Evolutionary conservation across 352 stramenopile genomes (phyloP).

Genomic region (Phytophthora crassamura): DNA sequence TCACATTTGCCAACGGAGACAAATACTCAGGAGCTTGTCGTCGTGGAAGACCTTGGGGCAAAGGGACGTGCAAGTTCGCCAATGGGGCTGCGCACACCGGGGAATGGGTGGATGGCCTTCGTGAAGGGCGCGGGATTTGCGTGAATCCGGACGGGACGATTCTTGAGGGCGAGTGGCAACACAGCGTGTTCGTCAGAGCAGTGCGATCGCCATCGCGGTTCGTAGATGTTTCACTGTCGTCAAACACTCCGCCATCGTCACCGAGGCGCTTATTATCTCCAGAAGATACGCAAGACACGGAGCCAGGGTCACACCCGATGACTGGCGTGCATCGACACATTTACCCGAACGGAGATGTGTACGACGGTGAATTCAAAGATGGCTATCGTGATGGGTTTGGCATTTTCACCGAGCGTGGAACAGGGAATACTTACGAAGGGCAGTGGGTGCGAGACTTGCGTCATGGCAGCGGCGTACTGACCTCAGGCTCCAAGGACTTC

Average conservation of each 20-base stretch:
- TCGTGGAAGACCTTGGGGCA: slow-evolving; percentile 66
- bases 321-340: slow-evolving; percentile 46
- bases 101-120: slow-evolving; percentile 75
- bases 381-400: slow-evolving; percentile 59
- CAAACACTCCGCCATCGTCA: slow-evolving; percentile 12
- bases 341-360: slow-evolving; percentile 76
- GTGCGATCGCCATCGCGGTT: slow-evolving; percentile 52
- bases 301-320: slow-evolving; percentile 31
- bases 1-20: slow-evolving; percentile 75
- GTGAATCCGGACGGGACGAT: slow-evolving; percentile 65
- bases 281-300: slow-evolving; percentile 1
- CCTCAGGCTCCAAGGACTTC: slow-evolving; percentile 76
- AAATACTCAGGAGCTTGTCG: slow-evolving; percentile 76
- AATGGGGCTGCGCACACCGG: slow-evolving; percentile 93
- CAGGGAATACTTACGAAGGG: slow-evolving; percentile 76
- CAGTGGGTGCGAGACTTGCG: slow-evolving; percentile 66
- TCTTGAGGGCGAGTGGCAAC: slow-evolving; percentile 78
- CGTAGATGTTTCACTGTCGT: slow-evolving; percentile 65
- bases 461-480: slow-evolving; percentile 72
- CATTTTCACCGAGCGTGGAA: slow-evolving; percentile 65
- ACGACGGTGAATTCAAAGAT: slow-evolving; percentile 71
- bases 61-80: slow-evolving; percentile 90
- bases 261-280: slow-evolving; percentile 1
- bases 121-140: slow-evolving; percentile 80
- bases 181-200: slow-evolving; percentile 67